Base-by-base conservation (phyloP, 257 asterid genomes). In the Salvia hispanica region DNA sequence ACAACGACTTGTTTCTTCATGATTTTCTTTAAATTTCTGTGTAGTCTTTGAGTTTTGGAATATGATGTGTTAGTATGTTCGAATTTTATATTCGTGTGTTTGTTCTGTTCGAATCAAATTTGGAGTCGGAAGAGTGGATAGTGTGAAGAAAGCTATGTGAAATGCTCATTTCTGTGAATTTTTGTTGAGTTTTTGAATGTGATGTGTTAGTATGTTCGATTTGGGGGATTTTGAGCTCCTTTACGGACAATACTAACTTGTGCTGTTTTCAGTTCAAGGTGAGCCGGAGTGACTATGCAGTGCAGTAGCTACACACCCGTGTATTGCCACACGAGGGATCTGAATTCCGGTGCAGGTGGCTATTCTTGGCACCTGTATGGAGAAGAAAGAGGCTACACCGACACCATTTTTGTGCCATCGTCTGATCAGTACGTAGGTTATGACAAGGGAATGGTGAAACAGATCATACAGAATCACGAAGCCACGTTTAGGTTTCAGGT, bases 401-500 rank as follows among this genome's bases (percentile, higher is more conserved):
- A 63, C 64, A 44, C 77, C 31, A 73, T 25, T 25, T 25, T 25
- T 25, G 31, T 66, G 70, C 82, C 77, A 44, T 74, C 64, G 12
- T 15, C 70, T 59, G 77, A 80, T 36, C 72, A 61, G 58, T 59
- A 66, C 70, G 34, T 68, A 43, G 81, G 53, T 51, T 76, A 74
- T 69, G 77, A 78, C 63, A 86, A 79, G 76, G 88, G 80, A 66
- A 33, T 77, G 62, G 18, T 81, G 70, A 84, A 85, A 73, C 86
- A 77, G 67, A 80, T 74, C 40, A 86, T 90, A 58, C 92, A 81
- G 75, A 82, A 79, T 69, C 95, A 90, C 44, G 92, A 90, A 79
- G 81, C 92, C 67, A 77, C 80, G n/a, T 85, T 90, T 82, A 84
- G 81, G 76, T 58, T 63, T 80, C 97, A 90, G 95, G 97, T 90